Evolutionary conservation across 179 eudicot genomes (phyloP), one percentile per base, ranked within the genome.

Genomic region (Beta corolliflora): DNA sequence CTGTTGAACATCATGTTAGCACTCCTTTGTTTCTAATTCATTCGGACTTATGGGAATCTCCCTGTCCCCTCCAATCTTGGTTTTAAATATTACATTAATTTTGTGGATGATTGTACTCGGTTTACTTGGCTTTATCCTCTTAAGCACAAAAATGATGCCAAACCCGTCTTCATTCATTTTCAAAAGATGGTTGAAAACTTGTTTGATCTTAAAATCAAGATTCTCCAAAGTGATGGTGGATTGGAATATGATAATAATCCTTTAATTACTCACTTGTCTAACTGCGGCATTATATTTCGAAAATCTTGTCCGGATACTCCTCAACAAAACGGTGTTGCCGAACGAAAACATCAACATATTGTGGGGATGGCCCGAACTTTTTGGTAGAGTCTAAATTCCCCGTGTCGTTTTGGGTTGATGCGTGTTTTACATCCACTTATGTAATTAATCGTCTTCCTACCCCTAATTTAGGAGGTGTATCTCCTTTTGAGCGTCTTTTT

Each of bases 101-200:
- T 71, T 60, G 58, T 71, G 19, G 31, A 71, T 50, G 75, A 71
- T 21, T 71, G 9, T 50, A 46, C 75, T n/a, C 75, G 75, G 2
- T 71, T 48, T 21, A 71, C 75, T 19, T 71, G 36, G 56, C 3
- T 54, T 8, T 54, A 9, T 54, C 15, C 56, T 9, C 15, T 54
- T 9, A 54, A 54, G 10, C 12, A 13, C 4, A 54, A 54, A 13
- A 9, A 9, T 9, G 56, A 54, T 54, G 13, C 56, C 3, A 54
- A 54, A 54, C 4, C 3, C 3, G 56, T 54, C 3, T 54, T 54
- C 14, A 7, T 11, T 54, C 56, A 54, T 12, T 54, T 54, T 54
- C 13, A 46, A 54, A 54, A 12, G 10, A 9, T 10, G 15, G 56
- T 54, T 54, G 56, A 54, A 12, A 54, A 54, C 56, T 54, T 54